Evolutionary conservation across 1,284 basidiomycete species (phyloP).

Genomic region (Cerrena zonata): DNA sequence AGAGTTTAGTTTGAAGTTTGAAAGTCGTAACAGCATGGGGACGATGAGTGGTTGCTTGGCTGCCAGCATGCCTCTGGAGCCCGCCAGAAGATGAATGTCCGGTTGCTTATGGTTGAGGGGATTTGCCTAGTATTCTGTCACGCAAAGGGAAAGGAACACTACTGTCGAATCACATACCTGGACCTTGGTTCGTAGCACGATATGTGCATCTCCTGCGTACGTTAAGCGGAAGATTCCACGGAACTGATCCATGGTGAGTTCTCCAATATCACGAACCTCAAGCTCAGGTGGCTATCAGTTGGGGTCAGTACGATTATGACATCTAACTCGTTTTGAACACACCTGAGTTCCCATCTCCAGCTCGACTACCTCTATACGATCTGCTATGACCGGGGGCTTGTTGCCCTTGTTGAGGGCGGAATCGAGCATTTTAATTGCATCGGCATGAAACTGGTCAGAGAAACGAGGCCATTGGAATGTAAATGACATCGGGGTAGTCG

Average conservation of each 20-base stretch:
- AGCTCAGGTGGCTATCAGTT: constrained; percentile 82
- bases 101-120: constrained; percentile 87
- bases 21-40: constrained; percentile 96
- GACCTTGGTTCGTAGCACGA: constrained; percentile 93
- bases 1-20: constrained; percentile 86
- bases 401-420: constrained; percentile 94
- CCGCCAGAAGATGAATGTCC: constrained; percentile 73
- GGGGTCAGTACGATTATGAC: constrained; percentile 4
- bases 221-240: constrained; percentile 94
- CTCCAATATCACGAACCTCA: constrained; percentile 96
- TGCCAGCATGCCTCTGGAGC: constrained; percentile 78
- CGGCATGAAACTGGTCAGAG: constrained; percentile 88
- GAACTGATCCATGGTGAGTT: constrained; percentile 92
- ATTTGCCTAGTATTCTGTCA: constrained; percentile 63
- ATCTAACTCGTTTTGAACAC: constrained; percentile 22
- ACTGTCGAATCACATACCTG: constrained; percentile 57
- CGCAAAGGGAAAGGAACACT: background rate
- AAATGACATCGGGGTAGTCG: constrained; percentile 73
- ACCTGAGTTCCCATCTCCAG: constrained; percentile 97
- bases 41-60: constrained; percentile 91
- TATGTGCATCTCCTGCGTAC: constrained; percentile 92
- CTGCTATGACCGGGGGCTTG: constrained; percentile 96
- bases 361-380: constrained; percentile 95
- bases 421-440: constrained; percentile 91
- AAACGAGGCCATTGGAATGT: constrained; percentile 97